These are phyloP conservation scores for Neurospora sp. DNA, from an alignment of 2,329 filamentous ascomycete species.

Conservation along the genomic window DNA sequence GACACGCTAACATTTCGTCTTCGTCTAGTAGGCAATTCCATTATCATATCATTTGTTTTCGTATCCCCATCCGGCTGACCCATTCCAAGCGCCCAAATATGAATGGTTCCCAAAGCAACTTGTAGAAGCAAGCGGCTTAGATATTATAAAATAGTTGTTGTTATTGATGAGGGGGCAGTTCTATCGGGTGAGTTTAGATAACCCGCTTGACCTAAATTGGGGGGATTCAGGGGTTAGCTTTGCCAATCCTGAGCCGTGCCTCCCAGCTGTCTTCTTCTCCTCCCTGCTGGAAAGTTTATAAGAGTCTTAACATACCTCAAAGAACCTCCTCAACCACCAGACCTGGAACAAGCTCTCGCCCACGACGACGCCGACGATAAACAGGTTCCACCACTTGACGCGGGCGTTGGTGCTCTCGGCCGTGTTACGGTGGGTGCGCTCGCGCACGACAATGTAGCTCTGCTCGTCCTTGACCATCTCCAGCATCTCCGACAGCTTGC, in stretches of 20 bases:
- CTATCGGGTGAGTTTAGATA: conserved; percentile 10
- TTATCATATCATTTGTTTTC: conserved; percentile 1
- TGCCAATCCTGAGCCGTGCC: neutral
- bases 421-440: conserved; percentile 94
- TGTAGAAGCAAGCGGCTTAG: neutral
- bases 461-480: conserved; percentile 96
- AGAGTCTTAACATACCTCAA: conserved; percentile 73
- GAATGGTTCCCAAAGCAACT: neutral
- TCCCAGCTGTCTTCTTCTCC: neutral
- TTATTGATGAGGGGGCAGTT: neutral
- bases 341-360: conserved; percentile 96
- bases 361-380: conserved; percentile 81
- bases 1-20: neutral
- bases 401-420: conserved; percentile 95
- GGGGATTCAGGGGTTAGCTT: neutral
- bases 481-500: conserved; percentile 73
- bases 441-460: conserved; percentile 88
- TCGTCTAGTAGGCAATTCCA: neutral
- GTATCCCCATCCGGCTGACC: neutral
- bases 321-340: conserved; percentile 98
- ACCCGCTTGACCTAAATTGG: conserved; percentile 19
- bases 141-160: conserved; percentile 2
- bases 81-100: neutral
- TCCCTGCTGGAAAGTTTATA: conserved; percentile 14
- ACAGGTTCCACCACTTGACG: conserved; percentile 99